Conservation (phyloP, 306 rosid species). For the Citrullus colocynthis region DNA sequence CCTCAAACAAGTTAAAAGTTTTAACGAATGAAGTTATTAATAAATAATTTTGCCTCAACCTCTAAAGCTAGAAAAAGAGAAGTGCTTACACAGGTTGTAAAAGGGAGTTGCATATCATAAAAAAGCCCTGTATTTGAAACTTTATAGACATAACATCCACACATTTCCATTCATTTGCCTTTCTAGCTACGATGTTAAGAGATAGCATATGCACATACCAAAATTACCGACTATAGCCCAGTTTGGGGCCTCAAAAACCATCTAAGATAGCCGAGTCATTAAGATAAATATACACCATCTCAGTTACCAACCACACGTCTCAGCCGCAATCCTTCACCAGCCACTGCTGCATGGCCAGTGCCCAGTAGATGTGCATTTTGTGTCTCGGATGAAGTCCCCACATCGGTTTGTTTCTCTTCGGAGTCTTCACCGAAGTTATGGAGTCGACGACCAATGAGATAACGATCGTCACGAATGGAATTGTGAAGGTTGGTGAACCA, state of each 20-base stretch:
- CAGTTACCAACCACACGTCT: constrained; percentile 35
- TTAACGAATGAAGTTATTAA: too few relatives aligned
- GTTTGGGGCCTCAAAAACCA: constrained; percentile 5
- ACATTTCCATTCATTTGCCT: not conserved
- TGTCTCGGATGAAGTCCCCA: constrained; percentile 20
- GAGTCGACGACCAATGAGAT: constrained; percentile 81
- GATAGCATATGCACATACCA: constrained; percentile 7
- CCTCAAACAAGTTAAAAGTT: too few relatives aligned
- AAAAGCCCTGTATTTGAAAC: not conserved
- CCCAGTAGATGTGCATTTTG: constrained; percentile 20
- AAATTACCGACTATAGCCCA: constrained; percentile 3
- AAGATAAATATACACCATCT: constrained; percentile 3
- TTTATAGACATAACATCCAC: not conserved
- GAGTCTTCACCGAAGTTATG: constrained; percentile 78
- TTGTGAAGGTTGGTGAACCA: constrained; percentile 99
- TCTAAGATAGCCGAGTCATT: not conserved
- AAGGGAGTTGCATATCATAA: not conserved
- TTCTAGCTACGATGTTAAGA: constrained; percentile 1
- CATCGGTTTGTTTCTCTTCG: constrained; percentile 24
- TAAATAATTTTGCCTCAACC: too few relatives aligned
- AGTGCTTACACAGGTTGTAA: not conserved
- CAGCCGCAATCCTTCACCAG: constrained; percentile 50
- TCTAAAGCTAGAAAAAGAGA: too few relatives aligned
- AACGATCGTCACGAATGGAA: constrained; percentile 92
- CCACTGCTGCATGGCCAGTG: constrained; percentile 26